Evolutionary conservation across 106 monocot genomes (phyloP), one percentile per base, ranked within the genome.

Genomic region (Alisma plantagoaquatica): DNA sequence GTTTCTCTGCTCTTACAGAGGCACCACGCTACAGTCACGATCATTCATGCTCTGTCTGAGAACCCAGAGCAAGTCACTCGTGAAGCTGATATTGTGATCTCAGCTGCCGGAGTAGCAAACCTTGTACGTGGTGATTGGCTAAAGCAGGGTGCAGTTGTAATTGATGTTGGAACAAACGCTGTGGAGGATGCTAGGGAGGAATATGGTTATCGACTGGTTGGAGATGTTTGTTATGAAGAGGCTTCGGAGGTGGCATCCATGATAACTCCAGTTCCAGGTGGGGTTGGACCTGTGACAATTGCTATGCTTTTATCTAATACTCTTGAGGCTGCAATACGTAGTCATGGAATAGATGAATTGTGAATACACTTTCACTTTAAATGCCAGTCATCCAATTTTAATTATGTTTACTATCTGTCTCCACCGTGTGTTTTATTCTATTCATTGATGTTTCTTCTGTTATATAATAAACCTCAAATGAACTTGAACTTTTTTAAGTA

Each of bases 191-290:
- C 75, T 10, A 59, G 33, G 21, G 68, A 62, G 8, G 81, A 85
- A 61, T 56, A 89, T 50, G 96, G 96, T 15, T 96, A 96, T 62
- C 56, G 64, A 49, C 69, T 96, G 14, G 72, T 56, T 23, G 89
- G 96, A 41, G 96, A 96, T 64, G 96, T 89, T 49, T 89, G 84
- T 67, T 96, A 66, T 29, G 81, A 84, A 66, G 96, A 96, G 68
- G 96, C 88, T 20, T 41, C 79, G 70, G 35, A 82, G 59, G 67
- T 96, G 59, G 89, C 65, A 15, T 81, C 84, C 30, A 84, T 81
- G 22, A 89, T 96, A 43, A 89, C 96, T 12, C 96, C 89, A 18
- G 96, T 89, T 46, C 96, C 96, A 46, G 96, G 96, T 49, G 96
- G 89, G 22, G 96, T 96, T 4, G 96, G 96, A 0, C 88, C 96